These are phyloP conservation scores for Aspergillus kassunensis DNA, from an alignment of 495 filamentous ascomycete species.

Conservation along the genomic window DNA sequence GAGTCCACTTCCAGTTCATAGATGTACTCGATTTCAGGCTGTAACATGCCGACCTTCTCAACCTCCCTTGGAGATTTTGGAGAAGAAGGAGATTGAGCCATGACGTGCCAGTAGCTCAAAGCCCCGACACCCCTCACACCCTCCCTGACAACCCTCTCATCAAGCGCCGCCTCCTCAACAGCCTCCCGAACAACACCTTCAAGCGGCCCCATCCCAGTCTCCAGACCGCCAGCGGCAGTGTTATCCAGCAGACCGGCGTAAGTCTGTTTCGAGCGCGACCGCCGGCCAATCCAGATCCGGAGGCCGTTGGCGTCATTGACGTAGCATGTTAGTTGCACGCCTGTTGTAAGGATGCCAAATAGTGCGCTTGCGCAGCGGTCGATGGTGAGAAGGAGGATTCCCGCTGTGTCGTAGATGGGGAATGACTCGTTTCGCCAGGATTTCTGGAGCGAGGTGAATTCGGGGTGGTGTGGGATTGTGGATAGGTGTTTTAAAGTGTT, in stretches of 20 bases:
- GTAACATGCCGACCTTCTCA: slow-evolving; percentile 31
- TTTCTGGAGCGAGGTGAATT: slow-evolving; percentile 33
- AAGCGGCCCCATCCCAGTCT: slow-evolving; percentile 35
- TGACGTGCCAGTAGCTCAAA: slow-evolving; percentile 39
- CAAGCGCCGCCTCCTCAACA: slow-evolving; percentile 50
- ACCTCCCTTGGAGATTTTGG: slow-evolving; percentile 23
- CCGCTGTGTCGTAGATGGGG: slow-evolving; percentile 21
- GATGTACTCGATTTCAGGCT: slow-evolving; percentile 44
- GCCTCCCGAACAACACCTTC: slow-evolving; percentile 52
- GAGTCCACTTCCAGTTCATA: slow-evolving; percentile 46
- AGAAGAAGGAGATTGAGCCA: neutral
- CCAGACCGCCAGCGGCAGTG: slow-evolving; percentile 53
- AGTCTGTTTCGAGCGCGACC: slow-evolving; percentile 41
- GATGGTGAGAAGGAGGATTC: slow-evolving; percentile 30
- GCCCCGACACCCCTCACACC: slow-evolving; percentile 22
- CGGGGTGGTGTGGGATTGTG: too few relatives aligned
- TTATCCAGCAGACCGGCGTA: slow-evolving; percentile 53
- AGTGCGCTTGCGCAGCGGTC: slow-evolving; percentile 45
- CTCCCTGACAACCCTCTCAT: slow-evolving; percentile 17
- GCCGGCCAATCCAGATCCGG: slow-evolving; percentile 50
- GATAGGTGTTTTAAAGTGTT: too few relatives aligned
- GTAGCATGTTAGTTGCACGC: slow-evolving; percentile 50
- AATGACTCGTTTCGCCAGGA: slow-evolving; percentile 43
- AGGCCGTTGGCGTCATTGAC: slow-evolving; percentile 15
- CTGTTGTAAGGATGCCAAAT: slow-evolving; percentile 48